phyloP scores from a whole-genome alignment of 495 filamentous ascomycete species.

The Hypoxylon trugodes region DNA sequence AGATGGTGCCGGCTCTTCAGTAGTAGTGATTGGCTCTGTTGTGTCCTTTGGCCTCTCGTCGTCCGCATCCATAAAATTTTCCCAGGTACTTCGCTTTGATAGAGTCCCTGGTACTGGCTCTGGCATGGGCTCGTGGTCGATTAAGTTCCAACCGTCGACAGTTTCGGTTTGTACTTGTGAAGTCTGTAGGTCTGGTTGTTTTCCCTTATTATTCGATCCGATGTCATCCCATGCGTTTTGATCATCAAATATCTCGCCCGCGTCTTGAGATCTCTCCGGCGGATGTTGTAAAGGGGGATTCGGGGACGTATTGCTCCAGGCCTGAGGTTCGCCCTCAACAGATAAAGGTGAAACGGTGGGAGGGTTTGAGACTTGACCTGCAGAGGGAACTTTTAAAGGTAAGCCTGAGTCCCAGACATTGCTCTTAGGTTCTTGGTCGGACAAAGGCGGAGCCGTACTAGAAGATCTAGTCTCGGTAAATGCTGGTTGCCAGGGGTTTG shows the following conservation, averaged over 20 bases:
- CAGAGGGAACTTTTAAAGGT: conserved; percentile 43
- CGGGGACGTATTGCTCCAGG: conserved; percentile 25
- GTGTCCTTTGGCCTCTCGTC: conserved; percentile 37
- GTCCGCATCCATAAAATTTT: conserved; percentile 46
- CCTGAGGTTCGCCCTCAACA: conserved; percentile 29
- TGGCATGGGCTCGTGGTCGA: conserved; percentile 51
- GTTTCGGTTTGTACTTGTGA: conserved; percentile 38
- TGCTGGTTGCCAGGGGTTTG: conserved; percentile 62
- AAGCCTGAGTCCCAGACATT: conserved; percentile 50
- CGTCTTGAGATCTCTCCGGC: conserved; percentile 14
- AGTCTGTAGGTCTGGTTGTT: conserved; percentile 36
- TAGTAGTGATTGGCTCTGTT: conserved; percentile 5
- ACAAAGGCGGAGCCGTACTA: conserved; percentile 30
- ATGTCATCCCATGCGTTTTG: conserved; percentile 56
- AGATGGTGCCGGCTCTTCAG: conserved; percentile 40
- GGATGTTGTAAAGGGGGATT: conserved; percentile 14
- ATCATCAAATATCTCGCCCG: conserved; percentile 47
- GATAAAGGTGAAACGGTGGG: conserved; percentile 38
- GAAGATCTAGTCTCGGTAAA: conserved; percentile 35
- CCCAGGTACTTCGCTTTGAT: conserved; percentile 50
- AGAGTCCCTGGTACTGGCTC: conserved; percentile 34
- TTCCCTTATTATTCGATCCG: conserved; percentile 44
- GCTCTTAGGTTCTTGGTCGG: conserved; percentile 43
- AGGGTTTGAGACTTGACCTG: conserved; percentile 35
- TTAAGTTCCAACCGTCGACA: conserved; percentile 58